phyloP scores from a whole-genome alignment of 345 rosid species.

The Citrus medica region DNA sequence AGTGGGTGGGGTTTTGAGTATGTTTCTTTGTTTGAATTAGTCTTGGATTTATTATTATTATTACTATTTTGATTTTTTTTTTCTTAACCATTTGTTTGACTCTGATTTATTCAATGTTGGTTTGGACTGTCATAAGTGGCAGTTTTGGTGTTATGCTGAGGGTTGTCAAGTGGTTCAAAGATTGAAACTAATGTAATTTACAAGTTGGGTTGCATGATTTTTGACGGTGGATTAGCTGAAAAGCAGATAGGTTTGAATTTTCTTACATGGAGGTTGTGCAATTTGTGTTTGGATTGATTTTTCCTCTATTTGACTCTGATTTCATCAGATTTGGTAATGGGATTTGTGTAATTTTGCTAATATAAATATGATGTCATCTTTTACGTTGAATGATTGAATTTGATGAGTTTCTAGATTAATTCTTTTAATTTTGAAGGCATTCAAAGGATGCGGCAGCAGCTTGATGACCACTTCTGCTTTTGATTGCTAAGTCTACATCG shows the following conservation, averaged over 20 bases:
- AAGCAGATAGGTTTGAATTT: slow-evolving; percentile 12
- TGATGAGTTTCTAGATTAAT: slow-evolving; percentile 1
- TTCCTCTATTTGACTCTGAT: slow-evolving; percentile 9
- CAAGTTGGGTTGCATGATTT: background rate
- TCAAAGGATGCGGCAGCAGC: slow-evolving; percentile 24
- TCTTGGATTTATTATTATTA: slow-evolving; percentile 6
- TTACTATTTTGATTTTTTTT: background rate
- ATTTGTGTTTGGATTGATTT: background rate
- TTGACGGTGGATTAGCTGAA: slow-evolving; percentile 6
- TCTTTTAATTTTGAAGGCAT: slow-evolving; percentile 30
- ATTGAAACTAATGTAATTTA: background rate
- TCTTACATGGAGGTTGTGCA: no score
- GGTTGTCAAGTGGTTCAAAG: background rate
- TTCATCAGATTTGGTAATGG: background rate
- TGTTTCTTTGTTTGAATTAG: slow-evolving; percentile 9
- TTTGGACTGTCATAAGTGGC: background rate
- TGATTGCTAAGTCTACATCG: slow-evolving; percentile 4
- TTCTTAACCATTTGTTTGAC: slow-evolving; percentile 15
- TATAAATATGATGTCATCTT: background rate
- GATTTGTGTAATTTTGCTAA: background rate
- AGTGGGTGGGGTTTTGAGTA: background rate
- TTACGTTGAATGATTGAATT: slow-evolving; percentile 6
- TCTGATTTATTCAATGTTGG: slow-evolving; percentile 5
- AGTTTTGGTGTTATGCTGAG: background rate
- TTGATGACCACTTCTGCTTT: slow-evolving; percentile 15